A percentile compares a stretch with the other conserved stretches of the same genome.
Evolutionary conservation across 2,329 filamentous ascomycete species (phyloP).

Genomic region (Calonectria pseudoturangicola): DNA sequence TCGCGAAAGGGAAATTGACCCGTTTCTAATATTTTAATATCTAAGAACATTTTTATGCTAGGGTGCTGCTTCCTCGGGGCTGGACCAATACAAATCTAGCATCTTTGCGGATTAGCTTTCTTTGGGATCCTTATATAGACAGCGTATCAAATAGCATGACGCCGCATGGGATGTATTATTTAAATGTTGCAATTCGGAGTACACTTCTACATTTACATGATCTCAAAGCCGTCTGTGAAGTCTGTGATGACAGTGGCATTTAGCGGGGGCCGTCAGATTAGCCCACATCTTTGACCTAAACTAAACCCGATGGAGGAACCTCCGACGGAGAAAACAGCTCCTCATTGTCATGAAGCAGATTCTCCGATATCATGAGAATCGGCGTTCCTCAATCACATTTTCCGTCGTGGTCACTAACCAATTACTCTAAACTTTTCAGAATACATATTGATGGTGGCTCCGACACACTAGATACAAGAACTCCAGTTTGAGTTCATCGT

Average conservation of each 20-base stretch:
- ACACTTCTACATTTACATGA: background rate
- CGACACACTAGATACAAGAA: background rate
- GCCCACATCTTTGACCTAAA: background rate
- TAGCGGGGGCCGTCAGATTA: background rate
- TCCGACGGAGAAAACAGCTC: background rate
- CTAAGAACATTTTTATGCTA: background rate
- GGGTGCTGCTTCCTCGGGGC: background rate
- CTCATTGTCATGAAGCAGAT: background rate
- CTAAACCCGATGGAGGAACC: slow-evolving; percentile 4
- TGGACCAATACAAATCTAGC: too few species aligned
- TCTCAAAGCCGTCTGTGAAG: background rate
- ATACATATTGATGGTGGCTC: background rate
- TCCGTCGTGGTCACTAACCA: background rate
- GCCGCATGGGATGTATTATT: background rate
- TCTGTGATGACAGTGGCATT: background rate
- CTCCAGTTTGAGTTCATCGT: background rate
- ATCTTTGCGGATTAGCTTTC: background rate
- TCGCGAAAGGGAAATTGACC: slow-evolving; percentile 31
- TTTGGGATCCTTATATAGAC: background rate
- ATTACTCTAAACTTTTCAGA: too few species aligned
- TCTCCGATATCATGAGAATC: background rate
- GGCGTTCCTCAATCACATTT: too few species aligned
- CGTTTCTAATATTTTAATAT: slow-evolving; percentile 35
- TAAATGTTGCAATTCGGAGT: background rate
- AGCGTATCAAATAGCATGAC: background rate